These are phyloP conservation scores for Aspergillus neoniger DNA, from an alignment of 2,329 filamentous ascomycete species.

Conservation along the genomic window DNA sequence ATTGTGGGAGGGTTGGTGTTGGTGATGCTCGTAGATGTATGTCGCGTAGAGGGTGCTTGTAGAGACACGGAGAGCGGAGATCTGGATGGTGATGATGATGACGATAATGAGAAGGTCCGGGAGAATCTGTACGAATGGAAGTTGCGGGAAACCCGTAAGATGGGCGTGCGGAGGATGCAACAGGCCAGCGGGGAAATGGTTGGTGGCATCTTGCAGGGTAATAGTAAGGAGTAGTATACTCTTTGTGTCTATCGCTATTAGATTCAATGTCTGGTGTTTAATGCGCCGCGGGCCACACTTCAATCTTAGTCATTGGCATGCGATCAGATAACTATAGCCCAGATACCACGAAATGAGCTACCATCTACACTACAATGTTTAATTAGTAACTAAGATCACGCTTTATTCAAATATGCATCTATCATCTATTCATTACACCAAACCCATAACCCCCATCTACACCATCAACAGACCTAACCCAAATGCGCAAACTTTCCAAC, in stretches of 20 bases:
- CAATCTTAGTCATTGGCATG: no score
- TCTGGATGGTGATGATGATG: neutral
- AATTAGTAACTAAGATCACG: no score
- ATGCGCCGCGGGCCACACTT: neutral
- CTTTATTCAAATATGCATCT: neutral
- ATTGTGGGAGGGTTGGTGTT: neutral
- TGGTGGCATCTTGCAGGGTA: neutral
- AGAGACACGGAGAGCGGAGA: neutral
- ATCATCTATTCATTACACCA: slow-evolving; percentile 4
- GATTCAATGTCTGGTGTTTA: neutral
- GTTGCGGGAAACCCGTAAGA: neutral
- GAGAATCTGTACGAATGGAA: neutral
- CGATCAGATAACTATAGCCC: no score
- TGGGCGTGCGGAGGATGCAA: neutral
- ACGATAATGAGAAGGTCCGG: neutral
- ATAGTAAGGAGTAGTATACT: neutral
- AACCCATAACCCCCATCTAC: neutral
- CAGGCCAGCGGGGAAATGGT: neutral
- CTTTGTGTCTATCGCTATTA: neutral
- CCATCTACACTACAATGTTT: neutral
- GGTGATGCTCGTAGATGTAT: neutral
- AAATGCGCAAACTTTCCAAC: slow-evolving; percentile 26
- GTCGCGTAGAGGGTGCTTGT: neutral
- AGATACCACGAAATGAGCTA: neutral
- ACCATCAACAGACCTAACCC: neutral